Conservation (phyloP, 1,284 basidiomycete genomes). For the Heliocybe sulcata region DNA sequence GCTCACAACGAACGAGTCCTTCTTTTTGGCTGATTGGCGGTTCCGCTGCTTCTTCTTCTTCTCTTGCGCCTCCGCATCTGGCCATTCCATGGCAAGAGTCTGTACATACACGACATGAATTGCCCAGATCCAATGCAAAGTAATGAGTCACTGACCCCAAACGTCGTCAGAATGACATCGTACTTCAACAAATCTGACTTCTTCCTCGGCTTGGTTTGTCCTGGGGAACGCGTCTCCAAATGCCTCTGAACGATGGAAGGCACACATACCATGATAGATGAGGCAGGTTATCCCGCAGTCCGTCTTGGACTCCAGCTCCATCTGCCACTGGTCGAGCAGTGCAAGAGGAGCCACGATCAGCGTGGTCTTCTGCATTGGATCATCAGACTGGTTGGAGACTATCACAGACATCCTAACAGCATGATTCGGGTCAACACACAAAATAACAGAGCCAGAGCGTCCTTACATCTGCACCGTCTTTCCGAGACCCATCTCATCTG, state of each 20-base stretch:
- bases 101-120: slow-evolving; percentile 13
- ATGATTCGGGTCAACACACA: too few relatives aligned
- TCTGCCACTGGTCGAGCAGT: slow-evolving; percentile 49
- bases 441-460: not conserved
- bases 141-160: slow-evolving; percentile 25
- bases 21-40: slow-evolving; percentile 12
- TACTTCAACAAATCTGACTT: slow-evolving; percentile 37
- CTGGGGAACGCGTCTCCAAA: slow-evolving; percentile 15
- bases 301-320: slow-evolving; percentile 52
- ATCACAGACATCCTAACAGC: slow-evolving; percentile 39
- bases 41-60: slow-evolving; percentile 27
- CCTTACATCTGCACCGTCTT: slow-evolving; percentile 43
- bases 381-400: slow-evolving; percentile 33
- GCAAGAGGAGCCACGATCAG: slow-evolving; percentile 50
- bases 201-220: slow-evolving; percentile 32
- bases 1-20: slow-evolving; percentile 31
- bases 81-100: slow-evolving; percentile 53
- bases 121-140: not conserved
- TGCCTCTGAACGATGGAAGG: not conserved
- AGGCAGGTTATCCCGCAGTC: slow-evolving; percentile 33
- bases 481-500: slow-evolving; percentile 70
- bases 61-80: slow-evolving; percentile 39
- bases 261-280: slow-evolving; percentile 46
- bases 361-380: slow-evolving; percentile 41
- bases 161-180: slow-evolving; percentile 55